A percentile compares a stretch with the other conserved stretches of the same genome.
Evolutionary conservation across 805 yeast genomes (phyloP).

Genomic region (Ogataea populi-albae): DNA sequence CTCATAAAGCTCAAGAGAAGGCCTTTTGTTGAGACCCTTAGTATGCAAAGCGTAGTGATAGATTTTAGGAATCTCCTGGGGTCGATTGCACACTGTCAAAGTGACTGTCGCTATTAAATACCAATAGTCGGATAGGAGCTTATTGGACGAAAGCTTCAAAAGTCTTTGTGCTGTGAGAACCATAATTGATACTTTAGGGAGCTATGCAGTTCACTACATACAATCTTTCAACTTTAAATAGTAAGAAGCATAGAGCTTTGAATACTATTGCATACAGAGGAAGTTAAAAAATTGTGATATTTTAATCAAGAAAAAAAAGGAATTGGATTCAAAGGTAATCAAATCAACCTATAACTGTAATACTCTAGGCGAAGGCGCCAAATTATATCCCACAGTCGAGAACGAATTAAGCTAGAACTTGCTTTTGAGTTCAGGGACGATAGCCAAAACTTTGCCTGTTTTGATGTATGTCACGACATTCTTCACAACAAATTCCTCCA

Average conservation of each 20-base stretch:
- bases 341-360: too few species aligned
- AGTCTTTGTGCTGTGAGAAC: slow-evolving; percentile 55
- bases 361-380: too few species aligned
- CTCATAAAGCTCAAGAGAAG: slow-evolving; percentile 16
- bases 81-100: slow-evolving; percentile 75
- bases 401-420: slow-evolving; percentile 16
- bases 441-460: slow-evolving; percentile 65
- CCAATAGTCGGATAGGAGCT: slow-evolving; percentile 61
- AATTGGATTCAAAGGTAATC: not conserved
- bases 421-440: slow-evolving; percentile 74
- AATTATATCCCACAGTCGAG: too few species aligned
- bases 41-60: slow-evolving; percentile 62
- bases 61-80: slow-evolving; percentile 73
- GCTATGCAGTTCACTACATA: too few species aligned
- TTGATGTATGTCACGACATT: slow-evolving; percentile 59
- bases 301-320: too few species aligned
- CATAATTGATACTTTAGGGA: too few species aligned
- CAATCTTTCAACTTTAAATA: too few species aligned
- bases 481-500: slow-evolving; percentile 77
- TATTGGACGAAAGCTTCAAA: slow-evolving; percentile 51
- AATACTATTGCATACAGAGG: too few species aligned
- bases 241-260: too few species aligned
- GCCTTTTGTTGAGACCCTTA: slow-evolving; percentile 13
- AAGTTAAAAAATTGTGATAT: too few species aligned
- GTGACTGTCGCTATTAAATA: slow-evolving; percentile 78